Evolutionary conservation across 1,139 yeast species (phyloP), one percentile per base, ranked within the genome.

Genomic region (Saccharomycopsis phalli): DNA sequence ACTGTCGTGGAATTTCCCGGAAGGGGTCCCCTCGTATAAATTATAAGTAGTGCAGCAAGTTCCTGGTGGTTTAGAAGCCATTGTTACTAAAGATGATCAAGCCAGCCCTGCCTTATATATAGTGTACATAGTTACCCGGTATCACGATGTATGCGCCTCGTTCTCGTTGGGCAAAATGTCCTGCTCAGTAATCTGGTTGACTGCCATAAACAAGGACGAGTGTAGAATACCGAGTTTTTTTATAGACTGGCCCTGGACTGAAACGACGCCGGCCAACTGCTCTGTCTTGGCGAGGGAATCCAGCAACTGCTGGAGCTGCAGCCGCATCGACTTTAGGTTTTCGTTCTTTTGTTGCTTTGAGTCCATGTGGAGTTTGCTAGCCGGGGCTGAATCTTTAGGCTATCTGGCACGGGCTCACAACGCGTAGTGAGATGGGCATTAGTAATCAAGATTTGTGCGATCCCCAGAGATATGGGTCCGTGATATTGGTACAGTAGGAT

Each of bases 171-270:
- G 14, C 22, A 41, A 23, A n/a, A 42, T 37, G 20, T 36, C 42
- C 20, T 42, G 42, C 22, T 44, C 47, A n/a, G 41, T 42, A 29
- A 44, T 38, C 10, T 35, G 39, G 21, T 38, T 42, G 3, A 37
- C 47, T 5, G 45, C 45, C 47, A 44, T 44, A 22, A 44, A 44
- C 25, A 44, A 22, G 19, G 40, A 31, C 2, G 40, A 21, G 22
- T 41, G 45, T 23, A 46, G 20, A 3, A 44, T 29, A 6, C 45
- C 47, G 11, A 44, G 26, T 26, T 44, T 44, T 10, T 31, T 10
- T 5, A 38, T 38, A 2, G 40, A 25, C 21, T 44, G 36, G 3
- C 42, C 45, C 31, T 44, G 47, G 7, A 30, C 20, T 8, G 37
- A 14, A 11, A 31, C 31, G 23, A 28, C 25, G 8, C 22, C 26